Base-by-base conservation (phyloP, 495 filamentous ascomycete species). In the Trichoderma parareesei region DNA sequence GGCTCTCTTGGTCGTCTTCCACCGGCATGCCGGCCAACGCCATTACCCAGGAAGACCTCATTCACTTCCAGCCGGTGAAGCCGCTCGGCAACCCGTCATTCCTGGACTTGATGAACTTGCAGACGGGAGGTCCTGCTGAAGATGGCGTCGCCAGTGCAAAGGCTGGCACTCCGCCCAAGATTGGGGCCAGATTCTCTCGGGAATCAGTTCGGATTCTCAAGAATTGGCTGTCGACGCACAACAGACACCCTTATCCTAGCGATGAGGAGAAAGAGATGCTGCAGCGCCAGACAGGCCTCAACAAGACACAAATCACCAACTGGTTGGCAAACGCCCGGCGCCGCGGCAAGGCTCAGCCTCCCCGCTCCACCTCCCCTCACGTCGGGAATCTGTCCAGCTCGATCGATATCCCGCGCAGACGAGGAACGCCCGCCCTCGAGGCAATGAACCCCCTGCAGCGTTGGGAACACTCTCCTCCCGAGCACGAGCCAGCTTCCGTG, bases 301-400 rank as follows among this genome's bases (percentile, higher is more conserved):
- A 80, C 67, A 82, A 86, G 67, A 86, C 78, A 11, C 91, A 95
- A 72, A 90, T 95, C 61, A 85, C 85, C 35, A 93, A 93, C 71
- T 94, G 90, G 91, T 82, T 95, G 11, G 91, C 91, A 61, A 95
- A 95, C 73, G 89, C 90, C 64, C 86, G 90, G 46, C 84, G 91
- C 43, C 80, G 90, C 64, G 85, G 87, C 64, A 93, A 93, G 78
- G 83, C 87, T 62, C 82, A 84, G 38, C 77, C 84, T 37, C 77
- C 81, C 27, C 76, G 82, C 62, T 84, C 83, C 20, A 84, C 80
- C 18, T 84, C 82, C 35, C 85, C 86, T 16, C 82, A 84, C 64
- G 74, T 84, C 20, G 77, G 77, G 33, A 77, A 73, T 65, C 79
- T 76, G 68, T 70, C 81, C n/a, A 82, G 81, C 62, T 82, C 84